Conservation (phyloP, 495 filamentous ascomycete genomes). For the Penicillium subrubescens region DNA sequence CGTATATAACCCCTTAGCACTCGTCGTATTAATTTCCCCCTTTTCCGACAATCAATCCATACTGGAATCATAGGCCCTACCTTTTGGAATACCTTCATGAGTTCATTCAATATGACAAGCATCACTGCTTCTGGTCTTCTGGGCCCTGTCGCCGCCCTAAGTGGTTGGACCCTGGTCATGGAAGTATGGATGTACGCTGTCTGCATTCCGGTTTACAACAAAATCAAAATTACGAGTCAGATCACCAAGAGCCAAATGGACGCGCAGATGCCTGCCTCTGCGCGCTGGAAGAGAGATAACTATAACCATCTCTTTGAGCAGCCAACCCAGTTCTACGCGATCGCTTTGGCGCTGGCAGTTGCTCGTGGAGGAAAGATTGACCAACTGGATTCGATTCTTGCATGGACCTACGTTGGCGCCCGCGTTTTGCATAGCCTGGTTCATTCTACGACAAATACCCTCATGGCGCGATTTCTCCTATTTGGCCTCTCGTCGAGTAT, state of each 20-base stretch:
- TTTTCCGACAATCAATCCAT: not conserved
- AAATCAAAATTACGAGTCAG: constrained; percentile 6
- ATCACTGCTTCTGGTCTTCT: constrained; percentile 23
- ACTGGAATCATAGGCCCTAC: not conserved
- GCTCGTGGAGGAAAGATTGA: constrained; percentile 16
- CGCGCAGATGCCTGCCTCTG: constrained; percentile 20
- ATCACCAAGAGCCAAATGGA: constrained; percentile 21
- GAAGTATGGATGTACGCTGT: constrained; percentile 31
- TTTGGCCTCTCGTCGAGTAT: constrained; percentile 22
- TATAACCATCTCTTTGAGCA: constrained; percentile 33
- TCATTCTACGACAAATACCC: constrained; percentile 18
- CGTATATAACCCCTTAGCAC: not conserved
- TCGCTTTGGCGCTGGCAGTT: constrained; percentile 23
- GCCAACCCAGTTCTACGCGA: constrained; percentile 34
- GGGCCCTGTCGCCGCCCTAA: constrained; percentile 33
- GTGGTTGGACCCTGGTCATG: constrained; percentile 28
- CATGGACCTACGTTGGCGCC: constrained; percentile 25
- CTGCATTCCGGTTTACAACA: constrained; percentile 19
- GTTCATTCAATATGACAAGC: constrained; percentile 4
- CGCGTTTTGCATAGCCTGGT: constrained; percentile 28
- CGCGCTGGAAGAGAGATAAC: constrained; percentile 34
- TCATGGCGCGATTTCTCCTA: constrained; percentile 16
- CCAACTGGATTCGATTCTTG: constrained; percentile 15
- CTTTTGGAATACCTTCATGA: not conserved
- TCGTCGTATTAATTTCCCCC: not conserved